phyloP scores from a whole-genome alignment of 2,329 filamentous ascomycete genomes.

The Emmonsiellopsis sp. region DNA sequence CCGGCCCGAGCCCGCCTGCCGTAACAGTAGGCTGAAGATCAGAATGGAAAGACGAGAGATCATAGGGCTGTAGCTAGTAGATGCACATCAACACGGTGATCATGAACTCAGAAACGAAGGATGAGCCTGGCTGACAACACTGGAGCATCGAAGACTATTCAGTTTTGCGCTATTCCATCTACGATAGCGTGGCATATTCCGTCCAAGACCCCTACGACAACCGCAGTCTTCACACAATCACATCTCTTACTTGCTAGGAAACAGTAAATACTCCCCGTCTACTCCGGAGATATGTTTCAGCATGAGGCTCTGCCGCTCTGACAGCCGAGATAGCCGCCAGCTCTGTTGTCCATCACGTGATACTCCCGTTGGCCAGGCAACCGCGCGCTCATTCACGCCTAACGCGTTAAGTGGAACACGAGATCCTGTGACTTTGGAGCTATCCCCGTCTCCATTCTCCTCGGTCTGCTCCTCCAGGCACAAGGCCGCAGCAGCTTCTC shows the following conservation, averaged over 20 bases:
- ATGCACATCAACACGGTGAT: too few relatives aligned
- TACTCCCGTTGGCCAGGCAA: neutral
- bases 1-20: neutral
- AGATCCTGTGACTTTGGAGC: neutral
- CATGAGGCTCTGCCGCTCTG: neutral
- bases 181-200: too few relatives aligned
- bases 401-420: constrained; percentile 2
- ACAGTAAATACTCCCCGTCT: neutral
- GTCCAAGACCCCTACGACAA: too few relatives aligned
- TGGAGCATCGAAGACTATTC: too few relatives aligned
- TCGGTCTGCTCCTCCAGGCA: neutral
- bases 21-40: neutral
- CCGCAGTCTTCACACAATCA: neutral
- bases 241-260: neutral
- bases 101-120: too few relatives aligned
- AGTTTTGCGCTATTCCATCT: too few relatives aligned
- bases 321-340: neutral
- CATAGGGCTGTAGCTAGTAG: too few relatives aligned
- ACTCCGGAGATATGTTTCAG: neutral
- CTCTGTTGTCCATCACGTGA: neutral
- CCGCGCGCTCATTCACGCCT: neutral
- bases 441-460: neutral
- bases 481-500: neutral
- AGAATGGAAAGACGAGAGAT: too few relatives aligned
- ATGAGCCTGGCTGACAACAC: too few relatives aligned